Evolutionary conservation across 257 asterid species (phyloP).

Genomic region (Nicotiana tabacum): DNA sequence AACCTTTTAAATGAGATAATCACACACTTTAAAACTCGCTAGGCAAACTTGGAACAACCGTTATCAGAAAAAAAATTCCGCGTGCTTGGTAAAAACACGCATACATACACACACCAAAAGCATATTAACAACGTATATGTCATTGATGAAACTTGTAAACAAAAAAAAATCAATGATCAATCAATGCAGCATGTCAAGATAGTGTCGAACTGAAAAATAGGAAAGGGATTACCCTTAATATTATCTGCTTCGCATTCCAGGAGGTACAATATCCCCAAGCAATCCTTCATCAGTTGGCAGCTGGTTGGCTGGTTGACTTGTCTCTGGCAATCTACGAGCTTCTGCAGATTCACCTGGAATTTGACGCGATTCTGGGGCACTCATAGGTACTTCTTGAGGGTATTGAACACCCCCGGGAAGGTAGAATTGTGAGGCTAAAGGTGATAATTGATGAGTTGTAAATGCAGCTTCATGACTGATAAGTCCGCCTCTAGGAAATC

Average conservation of each 20-base stretch:
- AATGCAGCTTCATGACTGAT: conserved; percentile 22
- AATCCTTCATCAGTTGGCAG: conserved; percentile 51
- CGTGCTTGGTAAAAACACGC: too few species aligned
- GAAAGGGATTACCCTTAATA: conserved; percentile 20
- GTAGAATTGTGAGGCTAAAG: conserved; percentile 29
- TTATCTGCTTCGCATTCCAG: conserved; percentile 46
- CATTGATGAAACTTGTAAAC: not conserved
- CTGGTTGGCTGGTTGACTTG: conserved; percentile 15
- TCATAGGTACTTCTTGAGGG: conserved; percentile 26
- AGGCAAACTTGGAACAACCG: too few species aligned
- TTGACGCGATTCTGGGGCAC: conserved; percentile 14
- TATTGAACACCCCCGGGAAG: conserved; percentile 25
- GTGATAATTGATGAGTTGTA: conserved; percentile 20
- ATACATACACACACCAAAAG: not conserved
- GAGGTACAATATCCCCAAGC: conserved; percentile 77
- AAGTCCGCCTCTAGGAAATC: conserved; percentile 52
- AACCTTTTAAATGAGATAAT: too few species aligned
- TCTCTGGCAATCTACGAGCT: not conserved
- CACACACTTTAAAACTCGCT: too few species aligned
- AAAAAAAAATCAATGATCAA: not conserved
- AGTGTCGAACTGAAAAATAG: not conserved
- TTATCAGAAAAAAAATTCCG: too few species aligned
- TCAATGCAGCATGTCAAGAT: not conserved
- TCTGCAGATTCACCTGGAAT: conserved; percentile 9
- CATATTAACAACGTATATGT: too few species aligned